phyloP scores from a whole-genome alignment of 1,284 basidiomycete species.

The Rugiboletus extremiorientalis region DNA sequence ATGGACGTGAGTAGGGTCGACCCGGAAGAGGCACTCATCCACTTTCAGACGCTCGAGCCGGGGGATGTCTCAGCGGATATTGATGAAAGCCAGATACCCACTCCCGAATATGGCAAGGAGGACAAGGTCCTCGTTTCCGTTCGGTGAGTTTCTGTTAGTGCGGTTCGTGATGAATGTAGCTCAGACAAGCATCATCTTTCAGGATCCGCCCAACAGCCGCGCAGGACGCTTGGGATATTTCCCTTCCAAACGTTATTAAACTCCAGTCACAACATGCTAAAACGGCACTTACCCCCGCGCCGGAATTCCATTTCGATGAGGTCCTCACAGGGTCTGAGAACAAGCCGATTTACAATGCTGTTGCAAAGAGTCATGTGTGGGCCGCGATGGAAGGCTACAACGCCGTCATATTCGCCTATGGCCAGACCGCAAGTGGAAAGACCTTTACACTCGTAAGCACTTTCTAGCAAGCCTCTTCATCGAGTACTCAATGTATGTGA shows the following conservation, averaged over 20 bases:
- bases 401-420: slow-evolving; percentile 92
- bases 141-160: slow-evolving; percentile 47
- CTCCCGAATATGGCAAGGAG: slow-evolving; percentile 55
- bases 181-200: not conserved
- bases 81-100: slow-evolving; percentile 50
- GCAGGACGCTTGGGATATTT: slow-evolving; percentile 56
- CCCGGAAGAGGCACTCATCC: slow-evolving; percentile 73
- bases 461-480: not conserved
- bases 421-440: slow-evolving; percentile 90
- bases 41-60: slow-evolving; percentile 67
- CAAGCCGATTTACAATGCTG: slow-evolving; percentile 80
- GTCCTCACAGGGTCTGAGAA: slow-evolving; percentile 85
- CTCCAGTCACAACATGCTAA: slow-evolving; percentile 58
- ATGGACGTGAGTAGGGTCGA: slow-evolving; percentile 76
- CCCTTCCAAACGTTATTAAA: slow-evolving; percentile 49
- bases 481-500: not conserved
- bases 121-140: slow-evolving; percentile 90
- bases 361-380: slow-evolving; percentile 84
- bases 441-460: slow-evolving; percentile 79
- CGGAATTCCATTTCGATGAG: slow-evolving; percentile 71
- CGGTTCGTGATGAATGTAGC: not conserved
- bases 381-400: slow-evolving; percentile 98
- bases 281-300: slow-evolving; percentile 42
- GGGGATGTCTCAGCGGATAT: slow-evolving; percentile 66
- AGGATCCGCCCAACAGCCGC: slow-evolving; percentile 70